Evolutionary conservation across 2,329 filamentous ascomycete genomes (phyloP).

Genomic region (Blastomyces emzantsi): DNA sequence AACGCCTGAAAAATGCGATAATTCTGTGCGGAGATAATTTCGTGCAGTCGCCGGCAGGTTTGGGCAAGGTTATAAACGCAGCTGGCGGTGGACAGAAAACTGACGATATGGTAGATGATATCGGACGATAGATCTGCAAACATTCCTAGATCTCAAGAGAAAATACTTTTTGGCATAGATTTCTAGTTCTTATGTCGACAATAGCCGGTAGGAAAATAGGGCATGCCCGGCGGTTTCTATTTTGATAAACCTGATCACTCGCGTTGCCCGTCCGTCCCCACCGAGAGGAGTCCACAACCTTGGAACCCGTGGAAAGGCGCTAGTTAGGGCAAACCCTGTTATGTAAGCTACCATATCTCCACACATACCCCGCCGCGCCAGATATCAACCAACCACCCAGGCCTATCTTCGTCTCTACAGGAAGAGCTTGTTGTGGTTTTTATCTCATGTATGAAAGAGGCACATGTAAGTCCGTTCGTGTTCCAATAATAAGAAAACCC

Average conservation of each 20-base stretch:
- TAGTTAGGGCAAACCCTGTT: no score
- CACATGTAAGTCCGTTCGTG: neutral
- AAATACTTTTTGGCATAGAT: neutral
- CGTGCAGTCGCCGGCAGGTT: constrained; percentile 39
- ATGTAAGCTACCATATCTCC: no score
- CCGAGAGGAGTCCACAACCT: no score
- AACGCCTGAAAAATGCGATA: constrained; percentile 43
- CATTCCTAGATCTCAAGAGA: constrained; percentile 18
- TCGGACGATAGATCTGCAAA: constrained; percentile 34
- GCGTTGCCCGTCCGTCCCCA: no score
- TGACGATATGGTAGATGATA: constrained; percentile 36
- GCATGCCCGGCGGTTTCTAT: neutral
- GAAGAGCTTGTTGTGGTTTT: no score
- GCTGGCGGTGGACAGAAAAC: constrained; percentile 38
- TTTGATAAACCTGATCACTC: no score
- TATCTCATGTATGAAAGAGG: neutral
- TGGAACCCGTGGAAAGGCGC: no score
- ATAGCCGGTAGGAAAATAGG: neutral
- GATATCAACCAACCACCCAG: no score
- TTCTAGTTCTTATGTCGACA: neutral
- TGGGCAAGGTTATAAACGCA: constrained; percentile 38
- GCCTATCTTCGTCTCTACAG: no score
- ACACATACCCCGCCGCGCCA: no score
- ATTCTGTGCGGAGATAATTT: constrained; percentile 39
- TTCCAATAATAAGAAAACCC: neutral